These are phyloP conservation scores for Mycena olivaceomarginata DNA, from an alignment of 768 basidiomycete species.

Conservation along the genomic window DNA sequence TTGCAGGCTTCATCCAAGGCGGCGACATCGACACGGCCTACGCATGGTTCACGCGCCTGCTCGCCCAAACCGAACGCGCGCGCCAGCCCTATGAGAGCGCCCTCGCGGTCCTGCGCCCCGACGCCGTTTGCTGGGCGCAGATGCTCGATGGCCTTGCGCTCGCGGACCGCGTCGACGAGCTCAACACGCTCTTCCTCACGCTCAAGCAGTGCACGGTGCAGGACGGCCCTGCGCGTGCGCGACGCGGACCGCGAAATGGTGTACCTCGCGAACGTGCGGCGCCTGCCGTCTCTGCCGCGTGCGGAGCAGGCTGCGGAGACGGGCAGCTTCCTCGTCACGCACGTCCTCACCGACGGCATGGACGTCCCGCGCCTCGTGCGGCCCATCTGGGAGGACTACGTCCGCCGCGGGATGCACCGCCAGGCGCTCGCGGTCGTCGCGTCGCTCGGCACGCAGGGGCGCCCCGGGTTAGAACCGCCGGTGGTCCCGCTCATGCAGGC, in stretches of 20 bases:
- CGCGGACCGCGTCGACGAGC: constrained; percentile 68
- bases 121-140: constrained; percentile 71
- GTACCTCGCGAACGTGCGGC: constrained; percentile 63
- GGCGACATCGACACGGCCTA: constrained; percentile 80
- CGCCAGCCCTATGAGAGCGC: constrained; percentile 64
- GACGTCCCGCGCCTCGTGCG: constrained; percentile 51
- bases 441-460: constrained; percentile 35
- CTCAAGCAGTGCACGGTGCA: constrained; percentile 57
- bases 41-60: constrained; percentile 82
- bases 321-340: constrained; percentile 39
- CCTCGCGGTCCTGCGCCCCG: constrained; percentile 69
- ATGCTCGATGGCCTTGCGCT: constrained; percentile 76
- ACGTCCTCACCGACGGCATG: constrained; percentile 40
- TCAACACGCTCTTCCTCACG: constrained; percentile 72
- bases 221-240: constrained; percentile 58
- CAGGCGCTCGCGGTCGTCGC: constrained; percentile 47
- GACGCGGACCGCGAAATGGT: constrained; percentile 64
- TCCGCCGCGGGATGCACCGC: constrained; percentile 53
- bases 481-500: constrained; percentile 9
- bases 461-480: constrained; percentile 7
- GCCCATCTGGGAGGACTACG: constrained; percentile 54
- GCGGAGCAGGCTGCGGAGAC: constrained; percentile 53
- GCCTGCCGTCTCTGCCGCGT: constrained; percentile 49
- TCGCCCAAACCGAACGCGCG: constrained; percentile 61
- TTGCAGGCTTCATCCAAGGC: constrained; percentile 77